Conservation (phyloP, 2,329 filamentous ascomycete genomes). For the Fusarium xyrophilum region DNA sequence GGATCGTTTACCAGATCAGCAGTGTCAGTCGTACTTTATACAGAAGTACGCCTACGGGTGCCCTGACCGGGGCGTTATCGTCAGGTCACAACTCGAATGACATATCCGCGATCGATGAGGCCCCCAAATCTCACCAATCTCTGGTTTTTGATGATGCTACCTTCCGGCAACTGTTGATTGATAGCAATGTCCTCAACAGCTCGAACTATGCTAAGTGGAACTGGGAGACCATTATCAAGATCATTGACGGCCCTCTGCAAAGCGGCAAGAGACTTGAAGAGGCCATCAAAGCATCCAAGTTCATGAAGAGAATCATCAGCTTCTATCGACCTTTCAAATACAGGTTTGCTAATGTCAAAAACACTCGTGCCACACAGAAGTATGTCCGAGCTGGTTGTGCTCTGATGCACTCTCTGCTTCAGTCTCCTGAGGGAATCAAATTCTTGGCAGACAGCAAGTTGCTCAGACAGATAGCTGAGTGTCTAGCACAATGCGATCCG, state of each 20-base stretch:
- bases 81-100: slow-evolving; percentile 56
- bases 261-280: slow-evolving; percentile 93
- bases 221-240: slow-evolving; percentile 88
- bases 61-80: slow-evolving; percentile 48
- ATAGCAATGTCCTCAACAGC: slow-evolving; percentile 86
- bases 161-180: slow-evolving; percentile 70
- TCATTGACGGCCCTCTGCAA: slow-evolving; percentile 91
- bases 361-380: slow-evolving; percentile 90
- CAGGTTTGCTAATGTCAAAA: slow-evolving; percentile 88
- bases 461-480: slow-evolving; percentile 92
- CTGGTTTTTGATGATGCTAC: slow-evolving; percentile 64
- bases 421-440: slow-evolving; percentile 82
- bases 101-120: slow-evolving; percentile 61
- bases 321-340: slow-evolving; percentile 98
- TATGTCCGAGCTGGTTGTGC: slow-evolving; percentile 91
- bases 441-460: slow-evolving; percentile 93
- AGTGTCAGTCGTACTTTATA: slow-evolving; percentile 94
- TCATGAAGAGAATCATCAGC: slow-evolving; percentile 90
- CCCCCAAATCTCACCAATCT: slow-evolving; percentile 58
- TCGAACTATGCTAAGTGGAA: slow-evolving; percentile 97
- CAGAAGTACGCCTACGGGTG: slow-evolving; percentile 68
- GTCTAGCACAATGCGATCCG: slow-evolving; percentile 91
- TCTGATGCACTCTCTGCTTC: slow-evolving; percentile 83
- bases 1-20: slow-evolving; percentile 97
- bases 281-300: slow-evolving; percentile 92